Conservation (phyloP, 148 eudicot genomes). For the Limonium bicolor region DNA sequence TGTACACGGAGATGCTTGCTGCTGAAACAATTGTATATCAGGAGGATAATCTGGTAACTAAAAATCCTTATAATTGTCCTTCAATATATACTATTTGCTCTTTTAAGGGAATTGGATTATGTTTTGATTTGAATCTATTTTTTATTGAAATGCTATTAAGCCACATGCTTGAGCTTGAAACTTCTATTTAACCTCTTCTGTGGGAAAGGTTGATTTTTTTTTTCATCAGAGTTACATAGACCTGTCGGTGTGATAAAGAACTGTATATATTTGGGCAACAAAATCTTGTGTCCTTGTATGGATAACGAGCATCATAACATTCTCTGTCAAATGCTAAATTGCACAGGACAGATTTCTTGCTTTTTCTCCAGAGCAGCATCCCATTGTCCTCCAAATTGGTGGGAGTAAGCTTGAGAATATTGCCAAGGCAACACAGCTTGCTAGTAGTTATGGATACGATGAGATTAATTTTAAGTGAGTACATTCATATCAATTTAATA, state of each 20-base stretch:
- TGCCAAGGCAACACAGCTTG: conserved; percentile 76
- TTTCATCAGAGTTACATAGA: too few relatives aligned
- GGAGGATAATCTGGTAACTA: conserved; percentile 62
- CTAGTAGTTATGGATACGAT: conserved; percentile 79
- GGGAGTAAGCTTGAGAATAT: conserved; percentile 82
- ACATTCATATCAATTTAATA: background rate
- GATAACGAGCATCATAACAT: too few relatives aligned
- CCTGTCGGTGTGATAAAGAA: too few relatives aligned
- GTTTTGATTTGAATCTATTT: background rate
- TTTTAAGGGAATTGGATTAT: background rate
- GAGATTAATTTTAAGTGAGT: conserved; percentile 88
- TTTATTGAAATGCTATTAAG: background rate
- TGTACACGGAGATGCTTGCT: conserved; percentile 94
- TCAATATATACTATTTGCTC: background rate
- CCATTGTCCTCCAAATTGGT: conserved; percentile 94
- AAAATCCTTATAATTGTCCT: background rate
- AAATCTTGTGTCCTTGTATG: too few relatives aligned
- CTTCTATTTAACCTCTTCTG: background rate
- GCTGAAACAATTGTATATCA: conserved; percentile 93
- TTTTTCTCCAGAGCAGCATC: conserved; percentile 81
- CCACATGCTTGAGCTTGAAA: background rate
- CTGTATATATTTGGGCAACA: too few relatives aligned
- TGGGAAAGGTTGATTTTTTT: background rate
- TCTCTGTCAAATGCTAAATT: too few relatives aligned
- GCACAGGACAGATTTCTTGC: conserved; percentile 80